Base-by-base conservation (phyloP, 441 rosid genomes). In the Jatropha multifida region DNA sequence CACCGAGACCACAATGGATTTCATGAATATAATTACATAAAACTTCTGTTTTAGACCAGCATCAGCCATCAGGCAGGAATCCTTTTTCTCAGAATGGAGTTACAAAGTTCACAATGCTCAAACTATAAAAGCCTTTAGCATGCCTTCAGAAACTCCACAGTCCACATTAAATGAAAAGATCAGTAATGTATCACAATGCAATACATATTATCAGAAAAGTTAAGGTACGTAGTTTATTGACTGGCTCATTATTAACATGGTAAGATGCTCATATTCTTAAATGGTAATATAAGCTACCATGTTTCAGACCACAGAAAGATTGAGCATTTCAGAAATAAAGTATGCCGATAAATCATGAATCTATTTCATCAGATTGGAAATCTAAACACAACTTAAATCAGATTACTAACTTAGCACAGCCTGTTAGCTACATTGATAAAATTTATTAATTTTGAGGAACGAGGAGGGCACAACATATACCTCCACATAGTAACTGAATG, bases 401-500 rank as follows among this genome's bases (percentile, higher is more conserved):
- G 4, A 6, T 17, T 8, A 12, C 17, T 52, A 32, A 37, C 4
- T 7, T 18, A 37, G 26, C 54, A 62, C 13, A 18, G 27, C 49
- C 4, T 60, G 44, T 44, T 44, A 46, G 44, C 26, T 26, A 27
- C 23, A 46, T 11, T 26, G 59, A 60, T 8, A 27, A 60, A 60
- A 60, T 60, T 60, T 61, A 61, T 61, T 61, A 61, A 27, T 61
- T 60, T 15, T 27, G 38, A 61, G 40, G 18, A 60, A 60, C 26
- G 40, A 27, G 26, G 18, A 79, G 55, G 71, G 13, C 10, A 17
- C 12, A 8, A 37, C 18, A 77, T 75, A 58, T 68, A 94, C 98
- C 97, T 94, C 99, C 68, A 94, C 88, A 81, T 82, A 94, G 83
- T 87, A 92, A 85, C 98, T 94, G 78, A 91, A 93, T 52, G 97